Evolutionary conservation across 495 filamentous ascomycete species (phyloP), one percentile per base, ranked within the genome.

Genomic region (Podospora sp.): DNA sequence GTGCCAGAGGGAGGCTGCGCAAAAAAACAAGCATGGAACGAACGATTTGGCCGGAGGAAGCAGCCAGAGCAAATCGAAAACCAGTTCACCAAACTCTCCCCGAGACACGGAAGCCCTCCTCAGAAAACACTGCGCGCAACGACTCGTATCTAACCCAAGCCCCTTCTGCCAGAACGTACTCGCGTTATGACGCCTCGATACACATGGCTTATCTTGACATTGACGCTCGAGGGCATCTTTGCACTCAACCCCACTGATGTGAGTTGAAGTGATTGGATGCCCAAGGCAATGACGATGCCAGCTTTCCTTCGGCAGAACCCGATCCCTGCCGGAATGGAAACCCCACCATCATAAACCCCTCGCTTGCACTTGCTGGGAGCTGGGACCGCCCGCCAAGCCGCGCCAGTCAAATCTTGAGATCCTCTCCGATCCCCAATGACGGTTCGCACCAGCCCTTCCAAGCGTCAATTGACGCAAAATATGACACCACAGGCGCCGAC

Each of bases 281-380:
- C 20, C 12, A 29, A 29, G 46, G 55, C 67, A 50, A 72, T 72
- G 63, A 72, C 70, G 70, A 36, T 51, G 64, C 33, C 36, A 22
- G 57, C 33, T 51, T 53, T 36, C 20, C 60, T 36, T 56, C 60
- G 56, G 65, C 26, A 58, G 61, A 62, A 33, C 35, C 20, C 33
- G 29, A 62, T 62, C 60, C 60, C 36, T 49, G 60, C 36, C n/a
- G 60, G n/a, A 7, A 35, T n/a, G 56, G 36, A 50, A 12, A 50
- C 60, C 60, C 60, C 60, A 22, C 60, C 35, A 62, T 62, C 36
- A 50, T n/a, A 62, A 50, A 50, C 60, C 60, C 35, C 35, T 50
- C 35, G 35, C 20, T 46, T 33, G 29, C 29, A 33, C 53, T 24
- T 29, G 21, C 20, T 50, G 7, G 20, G 16, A 22, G 55, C 55